These are phyloP conservation scores for Thelonectria rubi DNA, from an alignment of 2,329 filamentous ascomycete species.

Conservation along the genomic window DNA sequence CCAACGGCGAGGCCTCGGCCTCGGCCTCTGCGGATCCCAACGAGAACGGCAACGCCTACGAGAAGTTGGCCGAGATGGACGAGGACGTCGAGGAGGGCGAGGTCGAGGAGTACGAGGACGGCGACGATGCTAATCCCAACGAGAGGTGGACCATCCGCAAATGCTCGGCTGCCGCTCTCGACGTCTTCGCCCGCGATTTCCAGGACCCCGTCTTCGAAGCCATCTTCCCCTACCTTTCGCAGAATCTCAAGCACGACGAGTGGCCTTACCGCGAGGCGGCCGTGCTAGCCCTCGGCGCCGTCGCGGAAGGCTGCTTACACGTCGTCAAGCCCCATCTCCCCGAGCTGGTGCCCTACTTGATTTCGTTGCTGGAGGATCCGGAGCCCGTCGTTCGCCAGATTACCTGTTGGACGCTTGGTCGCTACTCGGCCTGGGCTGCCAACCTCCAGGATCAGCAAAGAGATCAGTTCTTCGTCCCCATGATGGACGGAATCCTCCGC, in stretches of 20 bases:
- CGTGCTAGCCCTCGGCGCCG: slow-evolving; percentile 91
- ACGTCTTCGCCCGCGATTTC: slow-evolving; percentile 93
- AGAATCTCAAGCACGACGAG: slow-evolving; percentile 85
- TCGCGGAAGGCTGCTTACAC: slow-evolving; percentile 92
- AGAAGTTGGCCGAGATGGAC: slow-evolving; percentile 67
- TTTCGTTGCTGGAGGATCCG: slow-evolving; percentile 82
- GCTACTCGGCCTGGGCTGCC: slow-evolving; percentile 93
- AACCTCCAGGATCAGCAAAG: slow-evolving; percentile 75
- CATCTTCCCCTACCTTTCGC: slow-evolving; percentile 90
- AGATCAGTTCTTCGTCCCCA: slow-evolving; percentile 85
- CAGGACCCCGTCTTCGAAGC: slow-evolving; percentile 87
- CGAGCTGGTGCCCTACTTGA: slow-evolving; percentile 88
- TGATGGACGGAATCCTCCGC: slow-evolving; percentile 95
- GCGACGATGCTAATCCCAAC: slow-evolving; percentile 84
- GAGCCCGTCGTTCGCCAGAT: slow-evolving; percentile 96
- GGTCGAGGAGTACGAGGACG: slow-evolving; percentile 77
- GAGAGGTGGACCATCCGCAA: slow-evolving; percentile 96
- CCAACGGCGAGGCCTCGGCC: slow-evolving; percentile 60
- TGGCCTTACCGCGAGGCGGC: slow-evolving; percentile 95
- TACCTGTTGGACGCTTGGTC: slow-evolving; percentile 95
- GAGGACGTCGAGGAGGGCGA: slow-evolving; percentile 90
- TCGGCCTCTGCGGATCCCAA: slow-evolving; percentile 60
- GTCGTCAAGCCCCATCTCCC: slow-evolving; percentile 91
- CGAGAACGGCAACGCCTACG: slow-evolving; percentile 64
- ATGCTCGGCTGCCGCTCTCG: slow-evolving; percentile 93